Conservation (phyloP, 1,139 yeast species). For the Wickerhamomyces sp. region DNA sequence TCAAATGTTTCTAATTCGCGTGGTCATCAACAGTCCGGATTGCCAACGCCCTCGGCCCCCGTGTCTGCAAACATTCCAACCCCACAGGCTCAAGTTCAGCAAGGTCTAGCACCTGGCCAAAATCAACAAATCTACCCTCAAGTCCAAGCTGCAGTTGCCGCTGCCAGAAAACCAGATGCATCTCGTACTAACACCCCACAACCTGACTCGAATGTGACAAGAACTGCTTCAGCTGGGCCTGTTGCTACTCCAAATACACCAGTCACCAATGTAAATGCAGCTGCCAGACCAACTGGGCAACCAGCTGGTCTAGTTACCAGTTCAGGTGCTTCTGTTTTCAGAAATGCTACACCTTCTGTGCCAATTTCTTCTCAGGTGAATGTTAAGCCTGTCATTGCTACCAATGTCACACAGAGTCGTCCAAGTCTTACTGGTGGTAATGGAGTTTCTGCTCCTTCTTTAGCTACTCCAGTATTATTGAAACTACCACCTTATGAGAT, state of each 20-base stretch:
- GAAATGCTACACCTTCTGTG: slow-evolving; percentile 64
- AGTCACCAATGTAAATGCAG: slow-evolving; percentile 38
- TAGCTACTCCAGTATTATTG: slow-evolving; percentile 70
- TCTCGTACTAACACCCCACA: slow-evolving; percentile 19
- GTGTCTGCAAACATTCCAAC: not conserved
- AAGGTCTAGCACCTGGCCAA: slow-evolving; percentile 16
- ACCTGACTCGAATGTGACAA: slow-evolving; percentile 18
- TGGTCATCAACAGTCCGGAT: not conserved
- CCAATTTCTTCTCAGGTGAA: slow-evolving; percentile 69
- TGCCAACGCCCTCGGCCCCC: not conserved
- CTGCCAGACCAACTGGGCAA: slow-evolving; percentile 29
- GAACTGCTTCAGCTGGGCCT: slow-evolving; percentile 13
- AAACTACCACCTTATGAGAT: slow-evolving; percentile 80
- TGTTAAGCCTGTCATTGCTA: slow-evolving; percentile 60
- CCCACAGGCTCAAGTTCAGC: slow-evolving; percentile 6
- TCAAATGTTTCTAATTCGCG: not conserved
- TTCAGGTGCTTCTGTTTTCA: slow-evolving; percentile 47
- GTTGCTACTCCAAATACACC: slow-evolving; percentile 23
- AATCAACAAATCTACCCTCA: slow-evolving; percentile 16
- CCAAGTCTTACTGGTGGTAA: slow-evolving; percentile 88
- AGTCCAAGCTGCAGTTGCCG: slow-evolving; percentile 13
- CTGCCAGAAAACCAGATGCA: slow-evolving; percentile 8
- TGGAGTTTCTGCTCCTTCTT: slow-evolving; percentile 60
- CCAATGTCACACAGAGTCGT: slow-evolving; percentile 56
- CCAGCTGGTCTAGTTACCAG: slow-evolving; percentile 16